A percentile compares a stretch with the other conserved stretches of the same genome.
These are phyloP conservation scores for Lonicera japonica DNA, from an alignment of 129 eudicot genomes.

Conservation along the genomic window DNA sequence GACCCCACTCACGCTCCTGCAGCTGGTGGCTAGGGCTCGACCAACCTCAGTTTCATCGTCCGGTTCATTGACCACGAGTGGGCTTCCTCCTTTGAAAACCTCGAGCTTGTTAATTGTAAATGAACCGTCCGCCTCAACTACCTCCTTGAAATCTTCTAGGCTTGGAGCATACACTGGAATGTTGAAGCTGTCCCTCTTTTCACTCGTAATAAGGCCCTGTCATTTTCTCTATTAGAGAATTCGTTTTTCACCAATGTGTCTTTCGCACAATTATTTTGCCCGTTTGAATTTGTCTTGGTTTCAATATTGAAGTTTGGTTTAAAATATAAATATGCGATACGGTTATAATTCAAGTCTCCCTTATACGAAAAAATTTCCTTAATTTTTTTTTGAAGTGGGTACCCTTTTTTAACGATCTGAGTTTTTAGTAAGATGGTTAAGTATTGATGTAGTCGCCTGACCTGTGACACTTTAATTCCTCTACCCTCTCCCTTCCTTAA, in stretches of 20 bases:
- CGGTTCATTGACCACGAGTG: slow-evolving; percentile 66
- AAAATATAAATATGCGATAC: too few species aligned
- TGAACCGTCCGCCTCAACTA: slow-evolving; percentile 77
- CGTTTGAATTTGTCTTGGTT: too few species aligned
- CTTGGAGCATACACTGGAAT: slow-evolving; percentile 92
- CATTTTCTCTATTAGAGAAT: neutral
- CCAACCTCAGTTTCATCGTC: slow-evolving; percentile 75
- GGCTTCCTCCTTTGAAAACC: slow-evolving; percentile 89
- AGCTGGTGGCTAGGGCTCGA: slow-evolving; percentile 69
- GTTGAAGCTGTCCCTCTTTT: slow-evolving; percentile 79
- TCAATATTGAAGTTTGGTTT: too few species aligned
- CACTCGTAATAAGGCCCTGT: slow-evolving; percentile 67
- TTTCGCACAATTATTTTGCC: too few species aligned
- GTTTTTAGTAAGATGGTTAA: too few species aligned
- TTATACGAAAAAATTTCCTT: too few species aligned
- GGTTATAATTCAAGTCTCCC: too few species aligned
- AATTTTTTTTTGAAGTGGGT: too few species aligned
- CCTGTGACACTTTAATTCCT: too few species aligned
- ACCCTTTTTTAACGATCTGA: too few species aligned
- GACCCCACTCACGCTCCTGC: slow-evolving; percentile 85
- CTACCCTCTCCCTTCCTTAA: too few species aligned
- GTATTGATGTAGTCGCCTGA: too few species aligned
- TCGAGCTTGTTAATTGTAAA: slow-evolving; percentile 59
- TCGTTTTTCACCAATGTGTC: neutral
- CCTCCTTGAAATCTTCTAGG: slow-evolving; percentile 74